Base-by-base conservation (phyloP, 1,139 yeast species). In the Insectozyma bohioensis region DNA sequence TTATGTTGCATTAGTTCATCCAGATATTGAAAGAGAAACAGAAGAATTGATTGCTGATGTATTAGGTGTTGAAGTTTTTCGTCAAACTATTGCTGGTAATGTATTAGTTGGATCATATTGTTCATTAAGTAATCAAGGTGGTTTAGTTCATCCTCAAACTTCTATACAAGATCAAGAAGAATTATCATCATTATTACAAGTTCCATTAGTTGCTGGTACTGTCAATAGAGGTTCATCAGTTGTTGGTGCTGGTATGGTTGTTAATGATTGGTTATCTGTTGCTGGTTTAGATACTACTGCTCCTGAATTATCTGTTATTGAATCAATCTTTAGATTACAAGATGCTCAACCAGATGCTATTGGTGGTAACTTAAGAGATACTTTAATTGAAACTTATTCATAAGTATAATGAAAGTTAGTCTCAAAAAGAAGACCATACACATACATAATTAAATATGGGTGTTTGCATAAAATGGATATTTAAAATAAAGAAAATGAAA, bases 1-100 rank as follows among this genome's bases (percentile, higher is more conserved):
- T 63, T 94, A 94, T 60, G 98, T 94, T 50, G 99, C 99, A 4
- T 74, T 94, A 45, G 98, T 94, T 33, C 99, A 94, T 63, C 99
- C 99, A 34, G 99, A 94, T 67, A 87, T 94, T 47, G 98, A 94
- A 71, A 82, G 98, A 58, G 99, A 94, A 65, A 94, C 98, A 34
- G 99, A 94, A 68, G 99, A 94, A 67, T 72, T 94, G 52, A 94
- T 94, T 56, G 95, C 98, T 30, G 99, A 94, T 63, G 96, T 90
- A n/a, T 74, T 94, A 43, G 98, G 98, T 40, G 99, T 94, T 34
- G 99, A 94, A 65, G 99, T 94, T 26, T 94, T 94, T 77, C 83
- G 98, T 68, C 98, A 92, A 67, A 94, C 98, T 34, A 90, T 94
- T 49, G 97, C 98, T 12, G 97, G 97, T 45, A 92, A 94, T 60